Conservation (phyloP, 495 filamentous ascomycete species). For the Hypomontagnella monticulosa region DNA sequence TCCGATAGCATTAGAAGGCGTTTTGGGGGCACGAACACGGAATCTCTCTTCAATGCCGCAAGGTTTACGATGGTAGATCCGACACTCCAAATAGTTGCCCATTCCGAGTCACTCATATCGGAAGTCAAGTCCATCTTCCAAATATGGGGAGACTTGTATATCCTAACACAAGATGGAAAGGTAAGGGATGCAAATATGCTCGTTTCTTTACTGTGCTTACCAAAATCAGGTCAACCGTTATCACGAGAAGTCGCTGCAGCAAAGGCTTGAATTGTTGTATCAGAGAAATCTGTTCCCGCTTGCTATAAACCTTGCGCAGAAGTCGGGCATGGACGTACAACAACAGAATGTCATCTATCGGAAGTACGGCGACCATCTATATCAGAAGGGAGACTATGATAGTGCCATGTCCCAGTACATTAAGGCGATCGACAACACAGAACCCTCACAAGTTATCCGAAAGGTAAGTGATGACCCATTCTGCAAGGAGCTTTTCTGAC, state of each 20-base stretch:
- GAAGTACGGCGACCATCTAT: slow-evolving; percentile 94
- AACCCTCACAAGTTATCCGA: slow-evolving; percentile 92
- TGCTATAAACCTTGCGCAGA: slow-evolving; percentile 93
- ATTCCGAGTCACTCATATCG: slow-evolving; percentile 83
- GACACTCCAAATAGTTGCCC: slow-evolving; percentile 87
- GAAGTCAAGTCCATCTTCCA: slow-evolving; percentile 82
- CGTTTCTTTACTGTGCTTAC: slow-evolving; percentile 18
- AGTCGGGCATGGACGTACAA: slow-evolving; percentile 75
- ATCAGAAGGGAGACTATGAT: slow-evolving; percentile 93
- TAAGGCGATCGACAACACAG: slow-evolving; percentile 92
- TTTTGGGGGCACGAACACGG: slow-evolving; percentile 73
- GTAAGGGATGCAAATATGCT: slow-evolving; percentile 53
- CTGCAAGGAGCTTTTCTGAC: slow-evolving; percentile 32
- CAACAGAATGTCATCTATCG: slow-evolving; percentile 93
- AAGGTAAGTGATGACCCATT: slow-evolving; percentile 64
- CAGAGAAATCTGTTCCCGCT: slow-evolving; percentile 91
- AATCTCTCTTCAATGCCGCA: slow-evolving; percentile 80
- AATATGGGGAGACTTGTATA: slow-evolving; percentile 91
- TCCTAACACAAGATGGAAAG: slow-evolving; percentile 90
- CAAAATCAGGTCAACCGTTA: slow-evolving; percentile 78
- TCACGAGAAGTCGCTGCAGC: slow-evolving; percentile 88
- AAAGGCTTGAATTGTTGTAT: slow-evolving; percentile 93
- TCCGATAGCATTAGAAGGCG: slow-evolving; percentile 62
- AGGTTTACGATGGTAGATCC: slow-evolving; percentile 91
- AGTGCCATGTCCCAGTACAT: slow-evolving; percentile 98